phyloP scores from a whole-genome alignment of 371 early-diverging fungal genomes.

The Mortierella sp. region DNA sequence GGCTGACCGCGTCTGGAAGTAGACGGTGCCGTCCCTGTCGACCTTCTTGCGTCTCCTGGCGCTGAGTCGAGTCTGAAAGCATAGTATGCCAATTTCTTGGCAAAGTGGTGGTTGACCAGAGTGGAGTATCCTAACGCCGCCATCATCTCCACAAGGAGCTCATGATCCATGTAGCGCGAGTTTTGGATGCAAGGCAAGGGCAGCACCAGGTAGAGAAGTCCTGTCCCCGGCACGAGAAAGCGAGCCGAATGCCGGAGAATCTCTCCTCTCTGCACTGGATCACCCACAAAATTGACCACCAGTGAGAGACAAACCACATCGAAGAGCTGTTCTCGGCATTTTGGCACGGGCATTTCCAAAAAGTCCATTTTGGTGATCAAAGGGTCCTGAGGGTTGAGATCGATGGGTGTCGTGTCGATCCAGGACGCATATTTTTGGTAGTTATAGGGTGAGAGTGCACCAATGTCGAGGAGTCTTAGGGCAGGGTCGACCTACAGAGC shows the following conservation, averaged over 20 bases:
- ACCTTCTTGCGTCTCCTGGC: too few relatives aligned
- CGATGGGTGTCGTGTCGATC: constrained; percentile 82
- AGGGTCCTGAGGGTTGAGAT: constrained; percentile 86
- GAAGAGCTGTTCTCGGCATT: constrained; percentile 57
- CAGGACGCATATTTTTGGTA: constrained; percentile 74
- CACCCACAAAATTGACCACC: constrained; percentile 92
- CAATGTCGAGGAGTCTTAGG: constrained; percentile 85
- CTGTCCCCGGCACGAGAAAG: constrained; percentile 58
- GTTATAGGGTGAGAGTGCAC: constrained; percentile 83
- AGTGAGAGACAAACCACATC: constrained; percentile 87
- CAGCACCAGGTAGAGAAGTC: constrained; percentile 81
- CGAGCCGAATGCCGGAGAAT: constrained; percentile 63
- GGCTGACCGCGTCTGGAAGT: not conserved
- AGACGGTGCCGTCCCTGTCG: too few relatives aligned
- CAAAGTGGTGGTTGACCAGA: constrained; percentile 71
- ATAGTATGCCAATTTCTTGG: constrained; percentile 82
- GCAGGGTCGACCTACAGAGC: constrained; percentile 26
- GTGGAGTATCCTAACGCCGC: constrained; percentile 68
- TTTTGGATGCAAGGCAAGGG: constrained; percentile 88
- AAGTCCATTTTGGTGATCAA: constrained; percentile 83
- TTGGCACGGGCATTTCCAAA: constrained; percentile 70
- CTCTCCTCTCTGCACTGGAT: constrained; percentile 79
- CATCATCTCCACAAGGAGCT: constrained; percentile 72
- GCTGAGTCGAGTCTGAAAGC: constrained; percentile 61
- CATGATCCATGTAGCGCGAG: constrained; percentile 86